Conservation (phyloP, 768 basidiomycete genomes). For the Coprinopsis cinerea region DNA sequence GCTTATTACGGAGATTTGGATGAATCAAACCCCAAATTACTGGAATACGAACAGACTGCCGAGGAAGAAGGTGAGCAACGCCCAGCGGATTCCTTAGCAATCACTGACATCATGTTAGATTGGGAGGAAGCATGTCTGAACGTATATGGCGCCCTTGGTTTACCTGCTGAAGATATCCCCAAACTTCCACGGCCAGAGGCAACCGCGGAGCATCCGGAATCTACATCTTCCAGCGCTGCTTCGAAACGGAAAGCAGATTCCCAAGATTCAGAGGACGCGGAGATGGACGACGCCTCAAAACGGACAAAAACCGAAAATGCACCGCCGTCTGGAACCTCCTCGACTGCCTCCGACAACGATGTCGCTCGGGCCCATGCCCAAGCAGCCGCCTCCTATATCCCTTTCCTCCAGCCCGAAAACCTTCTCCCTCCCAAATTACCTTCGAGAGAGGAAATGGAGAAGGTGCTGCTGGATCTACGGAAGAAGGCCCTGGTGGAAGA, state of each 20-base stretch:
- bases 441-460: constrained; percentile 72
- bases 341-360: constrained; percentile 19
- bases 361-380: constrained; percentile 37
- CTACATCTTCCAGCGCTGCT: constrained; percentile 15
- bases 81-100: neutral
- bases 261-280: constrained; percentile 37
- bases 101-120: constrained; percentile 31
- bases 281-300: constrained; percentile 33
- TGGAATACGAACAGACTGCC: constrained; percentile 63
- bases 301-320: constrained; percentile 25
- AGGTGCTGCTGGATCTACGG: constrained; percentile 63
- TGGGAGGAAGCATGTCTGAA: constrained; percentile 59
- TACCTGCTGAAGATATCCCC: constrained; percentile 41
- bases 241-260: constrained; percentile 47
- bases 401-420: constrained; percentile 68
- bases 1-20: constrained; percentile 91
- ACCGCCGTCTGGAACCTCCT: constrained; percentile 18
- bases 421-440: constrained; percentile 75
- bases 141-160: constrained; percentile 46
- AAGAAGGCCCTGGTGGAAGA: constrained; percentile 84
- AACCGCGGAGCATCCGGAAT: constrained; percentile 10
- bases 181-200: constrained; percentile 38
- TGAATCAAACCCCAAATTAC: constrained; percentile 62
- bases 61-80: constrained; percentile 63
- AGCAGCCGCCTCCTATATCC: constrained; percentile 63